Evolutionary conservation across 805 yeast species (phyloP), one percentile per base, ranked within the genome.

Genomic region (Ogataea angusta): DNA sequence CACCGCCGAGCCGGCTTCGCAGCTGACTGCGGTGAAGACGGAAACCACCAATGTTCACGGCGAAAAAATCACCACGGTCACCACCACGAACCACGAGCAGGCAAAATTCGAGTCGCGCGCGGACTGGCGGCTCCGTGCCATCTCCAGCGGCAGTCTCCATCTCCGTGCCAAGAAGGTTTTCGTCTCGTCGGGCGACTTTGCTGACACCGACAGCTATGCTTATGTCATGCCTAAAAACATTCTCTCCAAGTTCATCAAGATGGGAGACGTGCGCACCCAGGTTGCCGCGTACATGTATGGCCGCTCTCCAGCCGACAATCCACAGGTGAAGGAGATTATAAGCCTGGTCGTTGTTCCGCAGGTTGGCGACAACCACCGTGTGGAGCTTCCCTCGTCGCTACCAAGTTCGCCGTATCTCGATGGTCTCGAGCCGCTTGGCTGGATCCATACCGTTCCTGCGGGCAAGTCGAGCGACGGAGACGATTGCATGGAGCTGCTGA

Each of bases 11-110:
- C 66, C 62, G 10, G 65, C 64, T 14, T 44, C 54, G 2, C 82
- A 84, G 48, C 64, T 82, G 23, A 77, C 89, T 0, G 93, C 95
- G 0, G 73, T 82, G 51, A 89, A 87, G 52, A 80, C 95, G 0
- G 83, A 81, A 42, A 85, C 95, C 0, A 80, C 81, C 18, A 93
- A 88, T 57, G 95, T 86, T 2, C 97, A 90, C 56, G 99, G 99
- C 24, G 99, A 93, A 57, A 95, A 90, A 53, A 91, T 93, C 54
- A 83, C 85, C 30, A 91, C 96, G 0, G 96, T 91, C 22, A 89
- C 98, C 0, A 89, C 98, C 0, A 80, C 90, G 13, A 79, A 79
- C 47, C 90, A 85, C 57, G 99, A 89, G 59, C 93, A 87, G 54
- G 82, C 80, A 65, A 66, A 82, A 12, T 93, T 93, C 59, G 72